A percentile compares a stretch with the other conserved stretches of the same genome.
These are phyloP conservation scores for Globisporangium iwayamae DNA, from an alignment of 352 stramenopile genomes.

Conservation along the genomic window DNA sequence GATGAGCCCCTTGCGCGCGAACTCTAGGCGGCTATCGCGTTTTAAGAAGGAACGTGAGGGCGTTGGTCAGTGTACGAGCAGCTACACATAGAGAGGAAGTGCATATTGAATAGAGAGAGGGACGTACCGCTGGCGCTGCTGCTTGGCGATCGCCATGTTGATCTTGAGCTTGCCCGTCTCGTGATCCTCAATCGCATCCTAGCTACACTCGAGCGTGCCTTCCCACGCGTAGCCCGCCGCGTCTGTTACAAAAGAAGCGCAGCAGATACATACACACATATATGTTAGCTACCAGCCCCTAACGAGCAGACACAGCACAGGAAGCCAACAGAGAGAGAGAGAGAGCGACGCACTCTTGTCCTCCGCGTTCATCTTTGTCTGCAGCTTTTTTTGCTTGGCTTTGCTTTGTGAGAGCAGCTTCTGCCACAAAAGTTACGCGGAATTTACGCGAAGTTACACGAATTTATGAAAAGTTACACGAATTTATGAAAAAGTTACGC, in stretches of 20 bases:
- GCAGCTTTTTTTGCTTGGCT: background rate
- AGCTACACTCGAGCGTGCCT: conserved; percentile 78
- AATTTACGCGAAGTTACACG: too few relatives aligned
- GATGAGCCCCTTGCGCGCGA: conserved; percentile 85
- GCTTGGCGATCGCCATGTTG: conserved; percentile 48
- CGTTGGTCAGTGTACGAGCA: too few relatives aligned
- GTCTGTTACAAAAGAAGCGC: background rate
- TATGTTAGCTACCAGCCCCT: background rate
- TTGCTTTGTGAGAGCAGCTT: background rate
- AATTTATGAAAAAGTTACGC: too few relatives aligned
- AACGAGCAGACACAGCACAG: background rate
- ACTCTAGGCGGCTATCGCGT: conserved; percentile 56
- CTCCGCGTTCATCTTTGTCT: conserved; percentile 7
- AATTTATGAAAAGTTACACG: too few relatives aligned
- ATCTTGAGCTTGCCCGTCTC: conserved; percentile 81
- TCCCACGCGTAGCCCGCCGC: conserved; percentile 79
- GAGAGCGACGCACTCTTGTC: conserved; percentile 14
- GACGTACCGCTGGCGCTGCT: conserved; percentile 69
- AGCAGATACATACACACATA: conserved; percentile 5
- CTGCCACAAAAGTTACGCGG: background rate
- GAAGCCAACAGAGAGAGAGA: background rate
- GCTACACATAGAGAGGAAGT: background rate
- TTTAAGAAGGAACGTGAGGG: too few relatives aligned
- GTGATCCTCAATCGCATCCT: conserved; percentile 84
- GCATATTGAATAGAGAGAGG: background rate